These are phyloP conservation scores for Globisporangium ultimum DNA, from an alignment of 352 stramenopile genomes.

Conservation along the genomic window DNA sequence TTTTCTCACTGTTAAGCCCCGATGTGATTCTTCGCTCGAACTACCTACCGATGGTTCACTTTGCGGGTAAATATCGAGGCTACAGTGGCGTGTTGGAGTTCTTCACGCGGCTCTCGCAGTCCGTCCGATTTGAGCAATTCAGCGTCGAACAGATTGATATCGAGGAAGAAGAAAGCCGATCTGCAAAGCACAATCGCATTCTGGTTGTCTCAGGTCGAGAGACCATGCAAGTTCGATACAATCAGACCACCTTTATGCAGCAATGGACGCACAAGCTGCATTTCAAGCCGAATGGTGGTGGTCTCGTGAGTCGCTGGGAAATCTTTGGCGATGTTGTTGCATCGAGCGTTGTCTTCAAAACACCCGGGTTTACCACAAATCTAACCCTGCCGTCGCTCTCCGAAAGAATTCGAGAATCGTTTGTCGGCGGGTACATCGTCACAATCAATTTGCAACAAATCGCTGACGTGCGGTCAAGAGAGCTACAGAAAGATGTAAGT, in stretches of 20 bases:
- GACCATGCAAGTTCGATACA: slow-evolving; percentile 81
- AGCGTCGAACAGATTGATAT: slow-evolving; percentile 69
- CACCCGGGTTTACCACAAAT: slow-evolving; percentile 70
- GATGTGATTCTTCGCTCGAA: slow-evolving; percentile 82
- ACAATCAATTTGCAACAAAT: slow-evolving; percentile 67
- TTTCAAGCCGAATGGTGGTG: slow-evolving; percentile 55
- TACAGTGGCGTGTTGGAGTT: slow-evolving; percentile 77
- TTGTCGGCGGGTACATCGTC: slow-evolving; percentile 79
- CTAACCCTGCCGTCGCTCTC: slow-evolving; percentile 75
- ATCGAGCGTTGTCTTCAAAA: slow-evolving; percentile 85
- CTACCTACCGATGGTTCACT: slow-evolving; percentile 89
- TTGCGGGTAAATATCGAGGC: slow-evolving; percentile 79
- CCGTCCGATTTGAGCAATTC: slow-evolving; percentile 75
- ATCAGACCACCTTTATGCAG: slow-evolving; percentile 85
- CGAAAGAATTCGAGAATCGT: slow-evolving; percentile 80
- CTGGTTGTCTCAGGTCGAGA: slow-evolving; percentile 72
- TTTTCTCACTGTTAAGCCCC: slow-evolving; percentile 77
- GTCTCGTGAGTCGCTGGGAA: slow-evolving; percentile 70
- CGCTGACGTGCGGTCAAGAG: slow-evolving; percentile 53
- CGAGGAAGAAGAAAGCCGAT: slow-evolving; percentile 35
- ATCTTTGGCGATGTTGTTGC: slow-evolving; percentile 85
- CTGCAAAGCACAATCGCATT: slow-evolving; percentile 38
- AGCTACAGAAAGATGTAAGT: slow-evolving; percentile 55
- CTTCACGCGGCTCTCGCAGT: slow-evolving; percentile 62
- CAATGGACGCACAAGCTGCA: slow-evolving; percentile 85